Base-by-base conservation (phyloP, 257 asterid genomes). In the Fraxinus anomala region DNA sequence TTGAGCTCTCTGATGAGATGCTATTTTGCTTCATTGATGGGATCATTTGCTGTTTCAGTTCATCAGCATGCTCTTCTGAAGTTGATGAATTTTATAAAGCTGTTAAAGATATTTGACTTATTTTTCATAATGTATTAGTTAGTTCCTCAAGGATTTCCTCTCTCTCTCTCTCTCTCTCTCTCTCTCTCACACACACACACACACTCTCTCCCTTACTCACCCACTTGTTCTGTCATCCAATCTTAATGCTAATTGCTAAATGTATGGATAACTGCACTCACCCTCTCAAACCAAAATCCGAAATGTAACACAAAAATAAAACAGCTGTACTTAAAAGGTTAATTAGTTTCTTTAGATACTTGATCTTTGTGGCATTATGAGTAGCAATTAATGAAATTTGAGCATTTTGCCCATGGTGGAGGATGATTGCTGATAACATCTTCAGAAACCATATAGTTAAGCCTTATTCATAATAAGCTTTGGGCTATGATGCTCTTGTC, bases 1-100 rank as follows among this genome's bases (percentile, higher is more conserved):
- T 66, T 33, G 17, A 13, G 44, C 70, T 67, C 54, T 74, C n/a
- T 69, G 39, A 76, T 49, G 11, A 51, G 42, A 26, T 26, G 65
- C 33, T 21, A 21, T 2, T 30, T 49, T 42, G n/a, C 61, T 72
- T 66, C 73, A 59, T 23, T 33, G 28, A 24, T 72, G 21, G 30
- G 67, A 23, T 61, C 39, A 6, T 44, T 79, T 19, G 26, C n/a
- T 23, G n/a, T 34, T 30, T 66, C 31, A 42, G 23, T 40, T 72
- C 19, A 40, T 51, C 19, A 1, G 68, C 31, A 37, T 13, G 54
- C 36, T 67, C 39, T 28, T 81, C 39, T 47, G 34, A 63, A 63
- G 19, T 63, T 63, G 36, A 24, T 63, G 30, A 21, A 9, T 59
- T 59, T 10, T 24, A 63, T 63, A 26, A 63, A 9, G 69, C 69